Conservation (phyloP, 345 rosid species). For the Boechera stricta region DNA sequence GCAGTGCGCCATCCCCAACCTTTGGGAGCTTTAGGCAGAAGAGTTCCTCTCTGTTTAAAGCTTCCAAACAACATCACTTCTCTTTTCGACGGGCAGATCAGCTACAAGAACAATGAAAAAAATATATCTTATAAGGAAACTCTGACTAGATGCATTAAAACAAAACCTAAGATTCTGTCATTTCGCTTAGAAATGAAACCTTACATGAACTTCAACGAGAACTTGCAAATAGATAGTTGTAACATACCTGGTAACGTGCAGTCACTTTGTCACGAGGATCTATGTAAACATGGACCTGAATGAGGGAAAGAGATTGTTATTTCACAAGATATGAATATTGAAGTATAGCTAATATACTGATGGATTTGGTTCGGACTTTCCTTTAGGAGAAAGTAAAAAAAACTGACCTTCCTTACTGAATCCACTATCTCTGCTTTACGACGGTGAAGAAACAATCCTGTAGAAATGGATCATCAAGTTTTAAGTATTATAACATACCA, state of each 20-base stretch:
- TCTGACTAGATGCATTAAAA: neutral
- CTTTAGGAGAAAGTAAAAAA: no score
- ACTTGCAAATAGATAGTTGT: neutral
- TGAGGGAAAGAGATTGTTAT: constrained; percentile 15
- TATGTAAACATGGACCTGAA: constrained; percentile 77
- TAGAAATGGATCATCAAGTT: constrained; percentile 27
- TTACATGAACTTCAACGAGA: neutral
- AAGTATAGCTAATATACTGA: neutral
- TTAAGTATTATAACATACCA: constrained; percentile 20
- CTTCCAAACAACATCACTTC: constrained; percentile 91
- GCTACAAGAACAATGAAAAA: constrained; percentile 44
- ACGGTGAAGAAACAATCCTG: constrained; percentile 96
- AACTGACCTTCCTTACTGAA: constrained; percentile 68
- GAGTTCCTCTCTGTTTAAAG: constrained; percentile 87
- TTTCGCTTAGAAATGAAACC: neutral
- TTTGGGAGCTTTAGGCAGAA: constrained; percentile 94
- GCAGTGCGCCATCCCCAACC: constrained; percentile 99
- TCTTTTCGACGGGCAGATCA: constrained; percentile 95
- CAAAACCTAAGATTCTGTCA: neutral
- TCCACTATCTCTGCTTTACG: constrained; percentile 86
- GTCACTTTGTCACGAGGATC: constrained; percentile 95
- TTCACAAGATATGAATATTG: neutral
- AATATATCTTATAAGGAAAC: neutral
- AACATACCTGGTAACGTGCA: constrained; percentile 88
- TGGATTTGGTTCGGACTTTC: no score